Evolutionary conservation across 768 basidiomycete genomes (phyloP).

Genomic region (Lentinula lateritia): DNA sequence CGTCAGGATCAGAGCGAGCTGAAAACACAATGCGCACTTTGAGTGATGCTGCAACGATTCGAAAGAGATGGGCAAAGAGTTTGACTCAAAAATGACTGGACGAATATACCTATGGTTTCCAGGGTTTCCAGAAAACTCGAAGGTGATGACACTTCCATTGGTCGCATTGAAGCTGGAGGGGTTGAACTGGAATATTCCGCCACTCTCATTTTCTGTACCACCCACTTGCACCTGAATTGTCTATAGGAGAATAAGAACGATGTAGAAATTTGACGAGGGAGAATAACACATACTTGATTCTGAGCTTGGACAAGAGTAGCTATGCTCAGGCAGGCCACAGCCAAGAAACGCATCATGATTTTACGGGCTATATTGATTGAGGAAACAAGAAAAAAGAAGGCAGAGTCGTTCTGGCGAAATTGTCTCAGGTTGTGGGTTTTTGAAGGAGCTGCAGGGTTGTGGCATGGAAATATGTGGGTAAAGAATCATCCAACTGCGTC

Average conservation of each 20-base stretch:
- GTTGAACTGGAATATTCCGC: constrained; percentile 40
- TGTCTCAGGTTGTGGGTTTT: neutral
- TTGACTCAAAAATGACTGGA: neutral
- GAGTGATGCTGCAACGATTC: constrained; percentile 32
- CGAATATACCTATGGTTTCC: constrained; percentile 34
- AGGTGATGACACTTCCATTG: constrained; percentile 41
- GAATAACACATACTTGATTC: constrained; percentile 7
- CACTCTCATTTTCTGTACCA: constrained; percentile 16
- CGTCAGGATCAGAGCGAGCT: neutral
- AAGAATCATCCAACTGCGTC: neutral
- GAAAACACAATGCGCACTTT: constrained; percentile 31
- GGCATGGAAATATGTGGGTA: neutral
- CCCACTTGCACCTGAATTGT: constrained; percentile 32
- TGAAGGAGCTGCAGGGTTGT: neutral
- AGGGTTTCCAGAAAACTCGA: constrained; percentile 43
- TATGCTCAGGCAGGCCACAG: constrained; percentile 2
- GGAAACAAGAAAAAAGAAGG: neutral
- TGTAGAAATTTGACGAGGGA: no score
- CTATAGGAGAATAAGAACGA: neutral
- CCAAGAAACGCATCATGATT: neutral
- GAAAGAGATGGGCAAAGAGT: neutral
- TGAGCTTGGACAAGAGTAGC: constrained; percentile 12
- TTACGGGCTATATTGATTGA: neutral
- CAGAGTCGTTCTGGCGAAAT: neutral
- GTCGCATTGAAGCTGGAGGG: constrained; percentile 36